Percentiles rank a stretch among this genome's conserved stretches.
Conservation (phyloP, 2,329 filamentous ascomycete genomes). For the Diaporthe ampelina region DNA sequence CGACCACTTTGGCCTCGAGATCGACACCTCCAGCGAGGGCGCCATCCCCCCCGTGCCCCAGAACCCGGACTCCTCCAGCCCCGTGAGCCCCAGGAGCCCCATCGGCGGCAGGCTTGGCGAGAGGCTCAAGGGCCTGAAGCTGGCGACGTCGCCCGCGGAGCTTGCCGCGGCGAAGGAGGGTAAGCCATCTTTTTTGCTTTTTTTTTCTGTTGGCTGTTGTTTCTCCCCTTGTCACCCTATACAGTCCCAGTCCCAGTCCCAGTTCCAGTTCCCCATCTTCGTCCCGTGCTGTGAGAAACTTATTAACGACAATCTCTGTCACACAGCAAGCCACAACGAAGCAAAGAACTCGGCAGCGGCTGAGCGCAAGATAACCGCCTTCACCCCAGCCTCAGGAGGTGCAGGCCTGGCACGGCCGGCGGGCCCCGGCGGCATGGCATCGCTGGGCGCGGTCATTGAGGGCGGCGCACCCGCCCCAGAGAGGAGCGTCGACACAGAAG, state of each 20-base stretch:
- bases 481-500: constrained; percentile 69
- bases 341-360: constrained; percentile 30
- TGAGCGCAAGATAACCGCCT: constrained; percentile 34
- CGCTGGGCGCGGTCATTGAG: constrained; percentile 58
- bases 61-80: constrained; percentile 47
- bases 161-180: constrained; percentile 67
- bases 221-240: background rate
- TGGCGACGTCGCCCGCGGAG: constrained; percentile 80
- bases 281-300: background rate
- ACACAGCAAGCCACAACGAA: constrained; percentile 31
- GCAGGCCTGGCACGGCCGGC: constrained; percentile 62
- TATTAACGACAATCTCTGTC: constrained; percentile 49
- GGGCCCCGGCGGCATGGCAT: constrained; percentile 49
- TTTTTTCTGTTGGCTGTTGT: background rate
- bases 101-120: constrained; percentile 80
- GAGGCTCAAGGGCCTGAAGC: constrained; percentile 82
- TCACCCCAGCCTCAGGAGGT: constrained; percentile 59
- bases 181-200: constrained; percentile 52
- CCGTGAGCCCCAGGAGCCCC: constrained; percentile 65
- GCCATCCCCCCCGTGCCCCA: constrained; percentile 43
- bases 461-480: constrained; percentile 48
- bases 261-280: no score
- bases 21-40: constrained; percentile 51
- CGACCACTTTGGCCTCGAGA: constrained; percentile 78
- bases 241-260: background rate